Evolutionary conservation across 2,329 filamentous ascomycete species (phyloP).

Genomic region (Ambrosiella beaveri): DNA sequence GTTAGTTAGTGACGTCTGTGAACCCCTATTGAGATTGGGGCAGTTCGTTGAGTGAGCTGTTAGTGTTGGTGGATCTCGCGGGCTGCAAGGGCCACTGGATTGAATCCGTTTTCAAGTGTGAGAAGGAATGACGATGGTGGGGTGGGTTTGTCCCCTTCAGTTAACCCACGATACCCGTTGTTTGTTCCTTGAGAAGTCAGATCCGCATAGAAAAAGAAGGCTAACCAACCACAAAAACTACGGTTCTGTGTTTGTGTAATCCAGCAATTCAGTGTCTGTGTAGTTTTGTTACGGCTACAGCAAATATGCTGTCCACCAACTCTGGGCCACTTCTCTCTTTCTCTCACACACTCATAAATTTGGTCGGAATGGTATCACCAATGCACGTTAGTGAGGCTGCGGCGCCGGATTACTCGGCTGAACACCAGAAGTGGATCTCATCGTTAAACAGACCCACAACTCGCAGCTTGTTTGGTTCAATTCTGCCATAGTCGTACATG

Average conservation of each 20-base stretch:
- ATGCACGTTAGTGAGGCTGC: neutral
- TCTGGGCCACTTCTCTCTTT: too few relatives aligned
- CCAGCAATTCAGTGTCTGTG: too few relatives aligned
- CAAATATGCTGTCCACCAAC: neutral
- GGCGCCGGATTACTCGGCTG: neutral
- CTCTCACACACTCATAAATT: too few relatives aligned
- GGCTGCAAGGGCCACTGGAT: constrained; percentile 1
- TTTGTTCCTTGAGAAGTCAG: neutral
- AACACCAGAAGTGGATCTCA: neutral
- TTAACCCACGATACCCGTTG: neutral
- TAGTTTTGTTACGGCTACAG: neutral
- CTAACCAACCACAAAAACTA: too few relatives aligned
- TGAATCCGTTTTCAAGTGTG: neutral
- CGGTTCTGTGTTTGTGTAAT: too few relatives aligned
- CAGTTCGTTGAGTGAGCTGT: neutral
- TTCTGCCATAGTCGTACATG: neutral
- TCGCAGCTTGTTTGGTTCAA: neutral
- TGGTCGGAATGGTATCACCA: too few relatives aligned
- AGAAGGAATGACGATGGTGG: neutral
- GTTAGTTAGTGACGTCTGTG: neutral
- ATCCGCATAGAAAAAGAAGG: too few relatives aligned
- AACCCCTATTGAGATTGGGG: neutral
- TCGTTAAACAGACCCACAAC: neutral
- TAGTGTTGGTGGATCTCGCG: neutral
- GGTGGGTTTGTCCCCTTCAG: neutral